Conservation (phyloP, 768 basidiomycete species). For the Collybiopsis confluens region DNA sequence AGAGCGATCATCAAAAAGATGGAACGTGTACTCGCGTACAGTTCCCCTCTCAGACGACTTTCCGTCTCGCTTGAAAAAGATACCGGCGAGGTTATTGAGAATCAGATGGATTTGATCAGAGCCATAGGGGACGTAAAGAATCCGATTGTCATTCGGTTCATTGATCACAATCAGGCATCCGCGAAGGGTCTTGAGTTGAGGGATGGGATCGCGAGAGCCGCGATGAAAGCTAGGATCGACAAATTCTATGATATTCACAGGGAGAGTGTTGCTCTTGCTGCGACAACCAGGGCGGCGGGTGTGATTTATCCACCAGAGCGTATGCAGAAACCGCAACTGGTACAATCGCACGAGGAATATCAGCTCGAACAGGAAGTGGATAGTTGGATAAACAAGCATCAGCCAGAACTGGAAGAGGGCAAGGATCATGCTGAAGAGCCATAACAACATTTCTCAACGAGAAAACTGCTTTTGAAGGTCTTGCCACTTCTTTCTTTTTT, state of each 20-base stretch:
- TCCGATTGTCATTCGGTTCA: not conserved
- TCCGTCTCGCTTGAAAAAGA: not conserved
- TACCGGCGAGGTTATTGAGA: not conserved
- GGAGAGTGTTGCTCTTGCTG: not conserved
- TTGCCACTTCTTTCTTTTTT: too few species aligned
- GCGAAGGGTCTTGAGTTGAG: not conserved
- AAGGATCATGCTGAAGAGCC: not conserved
- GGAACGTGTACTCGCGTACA: not conserved
- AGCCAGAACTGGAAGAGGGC: not conserved
- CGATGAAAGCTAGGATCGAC: not conserved
- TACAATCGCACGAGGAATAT: not conserved
- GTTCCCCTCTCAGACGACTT: not conserved
- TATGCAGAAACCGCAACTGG: not conserved
- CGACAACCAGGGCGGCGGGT: not conserved
- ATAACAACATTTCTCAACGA: not conserved
- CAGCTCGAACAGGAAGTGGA: not conserved
- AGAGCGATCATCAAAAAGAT: not conserved
- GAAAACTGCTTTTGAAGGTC: not conserved
- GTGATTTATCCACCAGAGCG: slow-evolving; percentile 1
- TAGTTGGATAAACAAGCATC: not conserved
- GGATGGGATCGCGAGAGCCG: not conserved
- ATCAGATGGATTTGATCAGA: not conserved
- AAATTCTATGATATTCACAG: not conserved
- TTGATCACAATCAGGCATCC: not conserved
- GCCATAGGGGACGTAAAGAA: not conserved